phyloP scores from a whole-genome alignment of 345 rosid species.

The Gossypium arboreum region DNA sequence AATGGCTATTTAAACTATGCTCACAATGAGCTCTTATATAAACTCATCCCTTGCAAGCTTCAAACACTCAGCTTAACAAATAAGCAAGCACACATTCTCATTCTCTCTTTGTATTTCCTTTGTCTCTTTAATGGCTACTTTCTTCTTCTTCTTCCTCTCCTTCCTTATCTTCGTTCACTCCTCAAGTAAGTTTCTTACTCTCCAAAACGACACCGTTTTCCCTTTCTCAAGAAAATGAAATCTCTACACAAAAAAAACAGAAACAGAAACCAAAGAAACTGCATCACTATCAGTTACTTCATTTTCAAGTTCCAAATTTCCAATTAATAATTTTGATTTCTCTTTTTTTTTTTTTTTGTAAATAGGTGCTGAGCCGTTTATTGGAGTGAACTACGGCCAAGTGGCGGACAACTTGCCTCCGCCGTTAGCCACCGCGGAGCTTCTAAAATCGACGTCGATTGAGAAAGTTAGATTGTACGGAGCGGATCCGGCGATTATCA shows the following conservation, averaged over 20 bases:
- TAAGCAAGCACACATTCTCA: not conserved
- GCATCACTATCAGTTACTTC: not conserved
- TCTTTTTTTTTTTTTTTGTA: not conserved
- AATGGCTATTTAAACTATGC: no score
- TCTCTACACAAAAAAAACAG: not conserved
- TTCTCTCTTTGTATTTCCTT: not conserved
- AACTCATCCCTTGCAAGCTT: not conserved
- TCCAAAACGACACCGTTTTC: not conserved
- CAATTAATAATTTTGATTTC: not conserved
- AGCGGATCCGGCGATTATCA: constrained; percentile 74
- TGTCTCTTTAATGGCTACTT: constrained; percentile 26
- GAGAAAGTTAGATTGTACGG: constrained; percentile 78
- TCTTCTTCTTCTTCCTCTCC: constrained; percentile 28
- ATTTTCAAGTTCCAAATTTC: not conserved
- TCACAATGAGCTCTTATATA: not conserved
- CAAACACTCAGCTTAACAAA: constrained; percentile 5
- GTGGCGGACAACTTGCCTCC: constrained; percentile 89
- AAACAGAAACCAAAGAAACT: not conserved
- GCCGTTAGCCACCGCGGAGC: constrained; percentile 76
- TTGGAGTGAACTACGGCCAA: constrained; percentile 86
- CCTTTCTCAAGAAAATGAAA: not conserved
- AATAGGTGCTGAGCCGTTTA: constrained; percentile 65
- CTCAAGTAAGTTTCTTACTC: constrained; percentile 39
- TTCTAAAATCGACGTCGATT: constrained; percentile 66
- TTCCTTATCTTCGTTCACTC: constrained; percentile 26